Evolutionary conservation across 2,329 filamentous ascomycete genomes (phyloP), one percentile per base, ranked within the genome.

Genomic region (Ascocoryne sarcoides): DNA sequence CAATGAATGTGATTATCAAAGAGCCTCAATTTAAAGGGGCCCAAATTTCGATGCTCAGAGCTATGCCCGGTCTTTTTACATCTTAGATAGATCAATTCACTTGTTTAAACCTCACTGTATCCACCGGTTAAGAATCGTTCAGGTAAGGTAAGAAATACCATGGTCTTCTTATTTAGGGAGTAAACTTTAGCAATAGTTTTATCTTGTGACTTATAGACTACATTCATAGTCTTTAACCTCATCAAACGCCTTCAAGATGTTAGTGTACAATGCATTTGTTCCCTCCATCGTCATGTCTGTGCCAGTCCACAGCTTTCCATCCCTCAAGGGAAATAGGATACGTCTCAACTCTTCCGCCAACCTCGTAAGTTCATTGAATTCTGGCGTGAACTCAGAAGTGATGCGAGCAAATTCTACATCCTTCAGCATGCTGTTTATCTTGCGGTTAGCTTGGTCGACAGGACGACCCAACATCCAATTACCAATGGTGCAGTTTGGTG

Each of bases 361-460:
- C n/a, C 32, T 16, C 18, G 14, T 17, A 18, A 34, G 32, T 14
- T 17, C 15, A n/a, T 34, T 34, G 32, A 34, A 34, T 34, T 14
- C 32, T 34, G 32, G 32, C 32, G 15, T 10, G 16, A 34, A 34
- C 32, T 34, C 32, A 16, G 32, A 15, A 16, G 17, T 34, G 32
- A 34, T 34, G 32, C 10, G 14, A 10, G 32, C n/a, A 18, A 34
- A 34, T 14, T 34, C 17, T 16, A 10, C 32, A 10, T 15, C 32
- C n/a, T 10, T 17, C n/a, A n/a, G n/a, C 15, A 34, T 18, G 15
- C 18, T 16, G 10, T 18, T 17, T 34, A 16, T 17, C 32, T 34
- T 34, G 32, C 23, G 23, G 7, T 26, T 26, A 7, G 12, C 23
- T 26, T 26, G 23, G 12, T 26, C 23, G 23, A 26, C 12, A 12